A percentile compares a stretch with the other conserved stretches of the same genome.
Conservation (phyloP, 768 basidiomycete species). For the Suillus clintonianus region DNA sequence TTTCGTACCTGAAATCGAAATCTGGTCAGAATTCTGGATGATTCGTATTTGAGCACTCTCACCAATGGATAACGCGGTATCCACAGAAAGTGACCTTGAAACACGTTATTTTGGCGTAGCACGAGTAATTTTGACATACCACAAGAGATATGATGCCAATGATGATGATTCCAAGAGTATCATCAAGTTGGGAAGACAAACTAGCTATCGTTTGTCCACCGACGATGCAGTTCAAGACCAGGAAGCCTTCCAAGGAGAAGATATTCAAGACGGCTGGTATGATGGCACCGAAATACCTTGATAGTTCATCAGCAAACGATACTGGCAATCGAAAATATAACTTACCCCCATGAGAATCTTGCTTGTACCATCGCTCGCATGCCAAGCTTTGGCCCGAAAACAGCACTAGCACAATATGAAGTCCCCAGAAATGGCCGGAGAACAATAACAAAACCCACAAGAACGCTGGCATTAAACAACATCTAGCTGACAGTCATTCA, state of each 20-base stretch:
- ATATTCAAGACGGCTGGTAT: slow-evolving; percentile 49
- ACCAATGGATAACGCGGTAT: slow-evolving; percentile 62
- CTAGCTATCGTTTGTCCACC: slow-evolving; percentile 63
- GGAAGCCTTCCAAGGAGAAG: slow-evolving; percentile 53
- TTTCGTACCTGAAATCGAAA: slow-evolving; percentile 59
- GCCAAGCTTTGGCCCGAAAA: slow-evolving; percentile 56
- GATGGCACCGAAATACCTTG: slow-evolving; percentile 41
- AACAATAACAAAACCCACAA: slow-evolving; percentile 28
- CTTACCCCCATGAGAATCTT: slow-evolving; percentile 53
- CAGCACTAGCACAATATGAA: slow-evolving; percentile 33
- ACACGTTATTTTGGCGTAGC: background rate
- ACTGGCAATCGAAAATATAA: slow-evolving; percentile 6
- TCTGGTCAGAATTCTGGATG: background rate
- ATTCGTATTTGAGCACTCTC: slow-evolving; percentile 4
- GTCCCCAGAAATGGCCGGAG: background rate
- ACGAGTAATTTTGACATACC: slow-evolving; percentile 17
- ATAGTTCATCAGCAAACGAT: slow-evolving; percentile 2
- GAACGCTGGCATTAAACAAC: slow-evolving; percentile 37
- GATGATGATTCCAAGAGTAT: slow-evolving; percentile 34
- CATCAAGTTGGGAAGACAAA: slow-evolving; percentile 35
- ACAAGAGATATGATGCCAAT: slow-evolving; percentile 31
- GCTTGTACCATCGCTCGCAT: slow-evolving; percentile 59
- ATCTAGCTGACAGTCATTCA: slow-evolving; percentile 18
- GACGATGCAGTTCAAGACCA: slow-evolving; percentile 59
- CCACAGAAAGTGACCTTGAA: slow-evolving; percentile 63